Percentiles rank a stretch among this genome's conserved stretches.
These are phyloP conservation scores for Fusarium marasasianum DNA, from an alignment of 2,329 filamentous ascomycete species.

Conservation along the genomic window DNA sequence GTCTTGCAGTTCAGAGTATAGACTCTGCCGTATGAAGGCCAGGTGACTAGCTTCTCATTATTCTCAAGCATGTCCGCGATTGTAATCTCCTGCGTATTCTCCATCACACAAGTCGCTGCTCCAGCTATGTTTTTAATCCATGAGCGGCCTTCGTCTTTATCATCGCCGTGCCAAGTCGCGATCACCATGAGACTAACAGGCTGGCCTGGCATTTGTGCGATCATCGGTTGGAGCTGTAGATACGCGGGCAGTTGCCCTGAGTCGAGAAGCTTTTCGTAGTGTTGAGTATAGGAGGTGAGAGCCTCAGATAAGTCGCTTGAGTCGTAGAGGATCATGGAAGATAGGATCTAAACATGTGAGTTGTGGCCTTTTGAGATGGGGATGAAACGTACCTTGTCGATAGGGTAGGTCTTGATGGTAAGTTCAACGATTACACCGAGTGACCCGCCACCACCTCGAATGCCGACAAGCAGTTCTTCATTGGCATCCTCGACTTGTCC, in stretches of 20 bases:
- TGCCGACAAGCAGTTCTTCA: background rate
- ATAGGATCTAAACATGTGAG: background rate
- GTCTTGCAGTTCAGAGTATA: background rate
- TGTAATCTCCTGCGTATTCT: background rate
- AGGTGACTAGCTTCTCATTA: background rate
- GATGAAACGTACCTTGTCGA: background rate
- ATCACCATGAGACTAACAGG: background rate
- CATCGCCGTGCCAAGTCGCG: background rate
- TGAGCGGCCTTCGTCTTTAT: background rate
- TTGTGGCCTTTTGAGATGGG: rapidly evolving
- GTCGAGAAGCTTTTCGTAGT: background rate
- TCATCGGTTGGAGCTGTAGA: background rate
- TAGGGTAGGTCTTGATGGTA: background rate
- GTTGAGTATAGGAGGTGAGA: background rate
- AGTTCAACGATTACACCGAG: conserved; percentile 11
- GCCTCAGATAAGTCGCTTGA: background rate
- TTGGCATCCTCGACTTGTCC: conserved; percentile 1
- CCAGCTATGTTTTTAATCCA: background rate
- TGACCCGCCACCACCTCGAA: conserved; percentile 12
- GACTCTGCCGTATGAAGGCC: background rate
- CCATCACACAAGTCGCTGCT: background rate
- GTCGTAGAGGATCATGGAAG: background rate
- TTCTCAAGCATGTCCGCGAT: background rate
- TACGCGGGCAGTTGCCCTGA: rapidly evolving
- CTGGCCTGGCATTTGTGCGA: background rate